Conservation (phyloP, 495 filamentous ascomycete genomes). For the Talaromyces wortmannii region DNA sequence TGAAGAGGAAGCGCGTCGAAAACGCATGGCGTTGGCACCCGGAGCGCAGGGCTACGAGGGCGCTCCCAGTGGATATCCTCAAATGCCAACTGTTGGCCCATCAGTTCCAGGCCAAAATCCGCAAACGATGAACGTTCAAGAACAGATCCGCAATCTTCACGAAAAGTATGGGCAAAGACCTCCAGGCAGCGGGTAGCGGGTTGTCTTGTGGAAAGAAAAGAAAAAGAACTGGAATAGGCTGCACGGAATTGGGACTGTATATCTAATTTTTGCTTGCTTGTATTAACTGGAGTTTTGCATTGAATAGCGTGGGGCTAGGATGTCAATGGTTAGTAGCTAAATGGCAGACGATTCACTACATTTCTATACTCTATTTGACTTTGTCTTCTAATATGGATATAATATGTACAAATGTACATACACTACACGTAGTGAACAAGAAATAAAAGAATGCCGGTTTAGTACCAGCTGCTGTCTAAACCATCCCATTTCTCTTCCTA, state of each 20-base stretch:
- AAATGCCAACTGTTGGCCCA: slow-evolving; percentile 5
- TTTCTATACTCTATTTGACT: too few relatives aligned
- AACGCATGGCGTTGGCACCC: slow-evolving; percentile 1
- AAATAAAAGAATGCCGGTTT: too few relatives aligned
- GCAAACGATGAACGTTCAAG: slow-evolving; percentile 39
- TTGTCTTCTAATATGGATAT: too few relatives aligned
- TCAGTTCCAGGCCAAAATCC: slow-evolving; percentile 19
- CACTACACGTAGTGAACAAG: too few relatives aligned
- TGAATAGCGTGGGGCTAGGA: too few relatives aligned
- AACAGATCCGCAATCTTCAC: slow-evolving; percentile 44
- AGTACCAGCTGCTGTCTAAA: too few relatives aligned
- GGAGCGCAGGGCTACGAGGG: slow-evolving; percentile 7
- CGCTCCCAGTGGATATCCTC: slow-evolving; percentile 7
- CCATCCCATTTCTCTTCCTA: too few relatives aligned
- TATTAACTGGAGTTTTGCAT: too few relatives aligned
- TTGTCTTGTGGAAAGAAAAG: not conserved
- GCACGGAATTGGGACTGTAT: not conserved
- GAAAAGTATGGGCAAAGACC: slow-evolving; percentile 21
- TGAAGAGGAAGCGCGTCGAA: slow-evolving; percentile 7
- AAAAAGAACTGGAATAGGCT: not conserved
- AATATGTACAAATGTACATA: too few relatives aligned
- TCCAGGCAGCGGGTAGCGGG: not conserved
- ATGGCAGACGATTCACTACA: too few relatives aligned
- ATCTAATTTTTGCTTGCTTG: not conserved
- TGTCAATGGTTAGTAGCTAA: too few relatives aligned